phyloP scores from a whole-genome alignment of 2,329 filamentous ascomycete genomes.

The Colletotrichum sp. region DNA sequence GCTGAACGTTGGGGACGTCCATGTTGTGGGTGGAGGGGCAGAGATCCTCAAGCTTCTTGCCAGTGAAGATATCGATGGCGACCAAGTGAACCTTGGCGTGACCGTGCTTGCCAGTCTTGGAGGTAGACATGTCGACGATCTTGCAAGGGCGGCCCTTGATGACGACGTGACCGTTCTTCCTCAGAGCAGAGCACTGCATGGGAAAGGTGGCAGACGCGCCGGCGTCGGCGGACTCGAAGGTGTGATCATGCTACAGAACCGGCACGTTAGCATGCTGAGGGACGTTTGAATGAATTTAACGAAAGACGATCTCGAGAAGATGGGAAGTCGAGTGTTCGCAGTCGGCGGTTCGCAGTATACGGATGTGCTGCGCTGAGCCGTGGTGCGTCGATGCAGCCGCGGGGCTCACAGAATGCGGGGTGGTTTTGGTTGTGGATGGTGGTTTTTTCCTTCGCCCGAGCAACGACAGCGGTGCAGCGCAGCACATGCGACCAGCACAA shows the following conservation, averaged over 20 bases:
- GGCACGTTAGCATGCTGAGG: background rate
- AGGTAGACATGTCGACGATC: slow-evolving; percentile 99
- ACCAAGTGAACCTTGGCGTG: slow-evolving; percentile 99
- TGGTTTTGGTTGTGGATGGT: slow-evolving; percentile 26
- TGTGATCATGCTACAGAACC: slow-evolving; percentile 62
- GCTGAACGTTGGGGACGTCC: slow-evolving; percentile 94
- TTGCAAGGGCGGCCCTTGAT: slow-evolving; percentile 99
- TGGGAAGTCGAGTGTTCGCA: background rate
- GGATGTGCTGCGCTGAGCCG: slow-evolving; percentile 7
- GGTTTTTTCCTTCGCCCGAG: slow-evolving; percentile 31
- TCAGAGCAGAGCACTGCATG: slow-evolving; percentile 99
- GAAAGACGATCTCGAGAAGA: background rate
- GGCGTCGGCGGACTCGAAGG: slow-evolving; percentile 93
- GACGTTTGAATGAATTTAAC: background rate
- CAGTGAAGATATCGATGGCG: slow-evolving; percentile 98
- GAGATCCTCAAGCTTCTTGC: slow-evolving; percentile 99
- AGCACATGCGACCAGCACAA: slow-evolving; percentile 27
- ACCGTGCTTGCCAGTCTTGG: slow-evolving; percentile 99
- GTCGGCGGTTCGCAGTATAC: background rate
- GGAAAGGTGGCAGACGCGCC: slow-evolving; percentile 94
- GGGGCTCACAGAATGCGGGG: slow-evolving; percentile 48
- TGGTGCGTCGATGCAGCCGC: slow-evolving; percentile 18
- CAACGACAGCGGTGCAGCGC: slow-evolving; percentile 21
- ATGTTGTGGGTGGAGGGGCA: slow-evolving; percentile 98
- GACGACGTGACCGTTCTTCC: slow-evolving; percentile 98